Evolutionary conservation across 352 stramenopile genomes (phyloP), one percentile per base, ranked within the genome.

Genomic region (Phytopythium litorale): DNA sequence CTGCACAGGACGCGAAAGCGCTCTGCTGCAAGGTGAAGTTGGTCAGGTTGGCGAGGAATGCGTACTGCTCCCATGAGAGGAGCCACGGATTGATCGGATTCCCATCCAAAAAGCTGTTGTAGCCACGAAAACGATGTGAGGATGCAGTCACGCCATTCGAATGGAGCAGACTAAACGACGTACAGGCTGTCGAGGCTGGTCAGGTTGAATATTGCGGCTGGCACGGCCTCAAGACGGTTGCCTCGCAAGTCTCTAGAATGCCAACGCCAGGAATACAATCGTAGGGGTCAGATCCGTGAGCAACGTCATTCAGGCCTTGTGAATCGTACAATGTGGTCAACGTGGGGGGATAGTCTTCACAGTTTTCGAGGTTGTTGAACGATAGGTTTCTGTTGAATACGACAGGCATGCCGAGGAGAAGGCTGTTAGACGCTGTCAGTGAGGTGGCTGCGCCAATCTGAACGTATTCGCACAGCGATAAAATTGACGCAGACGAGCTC

Each of bases 1-100:
- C 57, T 0, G 63, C 46, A 45, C 75, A 83, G 0, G 75, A 77
- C 23, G 72, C 71, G 28, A 83, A 83, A 6, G 70, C 66, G n/a
- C 64, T 76, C 48, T 83, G 75, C 16, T 83, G 66, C 33, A 76
- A 67, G 16, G 7, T 30, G 25, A 83, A 75, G 9, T 42, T 48
- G 19, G 60, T 62, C 21, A 83, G 56, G 19, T 65, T 67, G 2
- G 54, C 66, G 3, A 83, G 46, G 40, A 83, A 83, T 3, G 37
- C 50, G 30, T 74, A 68, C n/a, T 83, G 57, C 0, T 64, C 32
- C 6, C 50, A 15, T 1, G 69, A 52, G 6, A 76, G 53, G 19
- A 50, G 49, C 60, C 56, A 76, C 4, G 75, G 75, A 19, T 70
- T 65, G 16, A 83, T 67, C 6, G 66, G 66, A 28, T 83, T 83